Evolutionary conservation across 1,284 basidiomycete species (phyloP), one percentile per base, ranked within the genome.

Genomic region (Fomitopsis betulina): DNA sequence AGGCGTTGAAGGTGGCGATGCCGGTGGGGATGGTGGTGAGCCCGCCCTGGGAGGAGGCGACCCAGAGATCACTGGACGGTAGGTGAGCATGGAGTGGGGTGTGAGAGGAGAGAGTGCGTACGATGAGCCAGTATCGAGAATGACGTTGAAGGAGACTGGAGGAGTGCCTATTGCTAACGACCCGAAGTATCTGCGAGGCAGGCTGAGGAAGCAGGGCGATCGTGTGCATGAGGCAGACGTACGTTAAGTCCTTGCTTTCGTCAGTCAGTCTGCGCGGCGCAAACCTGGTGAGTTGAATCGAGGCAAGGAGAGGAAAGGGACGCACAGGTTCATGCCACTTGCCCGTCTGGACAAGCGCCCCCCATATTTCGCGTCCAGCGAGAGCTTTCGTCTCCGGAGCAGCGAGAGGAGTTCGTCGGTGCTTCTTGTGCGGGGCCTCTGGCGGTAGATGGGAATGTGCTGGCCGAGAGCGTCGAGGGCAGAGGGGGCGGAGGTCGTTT

Each of bases 111-210:
- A 43, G 17, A 38, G 17, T 21, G 70, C 75, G 60, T 53, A 76
- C 76, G 76, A 69, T 25, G 85, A 87, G 5, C 87, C 86, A 0
- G 86, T 88, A 68, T 88, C 81, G 21, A 83, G 64, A 19, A 78
- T 63, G 43, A 78, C 72, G 56, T 78, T 62, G 43, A 70, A 77
- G 3, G 76, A 71, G 3, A 68, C 65, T 0, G 71, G 66, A 30
- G 76, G 76, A 0, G 76, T 77, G 23, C 76, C 76, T 33, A 77
- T 69, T n/a, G 76, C 76, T 57, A 77, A 54, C 49, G 76, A 72
- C 38, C 76, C 76, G 58, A 71, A 76, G 59, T 75, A 77, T 38
- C 76, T 76, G 49, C 27, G 3, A 5, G 4, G 30, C 4, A 47
- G 30, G 19, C 37, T 53, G 27, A 57, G 47, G 37, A 37, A 17